A percentile compares a stretch with the other conserved stretches of the same genome.
These are phyloP conservation scores for Globomyces pollinis-pini DNA, from an alignment of 192 early-diverging fungal genomes.

Conservation along the genomic window DNA sequence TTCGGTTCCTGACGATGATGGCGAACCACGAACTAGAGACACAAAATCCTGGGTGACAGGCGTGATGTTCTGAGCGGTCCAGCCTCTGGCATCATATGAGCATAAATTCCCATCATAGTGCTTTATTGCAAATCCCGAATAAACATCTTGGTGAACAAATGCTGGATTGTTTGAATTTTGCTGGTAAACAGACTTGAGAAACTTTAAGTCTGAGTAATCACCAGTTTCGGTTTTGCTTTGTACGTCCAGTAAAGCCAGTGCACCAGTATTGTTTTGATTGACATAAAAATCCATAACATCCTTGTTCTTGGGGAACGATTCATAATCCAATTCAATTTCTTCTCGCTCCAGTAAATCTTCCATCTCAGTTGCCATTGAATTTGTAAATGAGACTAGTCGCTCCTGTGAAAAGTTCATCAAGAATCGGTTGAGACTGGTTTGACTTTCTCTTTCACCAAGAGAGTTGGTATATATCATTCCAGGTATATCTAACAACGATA, in stretches of 20 bases:
- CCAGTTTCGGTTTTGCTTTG: neutral
- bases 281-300: neutral
- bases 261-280: neutral
- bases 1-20: neutral
- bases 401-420: slow-evolving; percentile 20
- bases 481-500: slow-evolving; percentile 28
- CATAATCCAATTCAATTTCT: neutral
- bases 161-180: neutral
- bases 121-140: slow-evolving; percentile 3
- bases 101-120: slow-evolving; percentile 28
- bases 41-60: slow-evolving; percentile 63
- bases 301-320: neutral
- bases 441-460: neutral
- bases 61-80: slow-evolving; percentile 58
- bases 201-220: neutral
- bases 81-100: slow-evolving; percentile 59
- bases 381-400: neutral
- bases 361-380: neutral
- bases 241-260: neutral
- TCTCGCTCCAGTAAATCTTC: neutral
- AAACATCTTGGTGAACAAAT: neutral
- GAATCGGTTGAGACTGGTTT: slow-evolving; percentile 15
- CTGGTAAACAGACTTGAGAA: neutral
- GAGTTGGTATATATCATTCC: neutral
- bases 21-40: slow-evolving; percentile 46